Evolutionary conservation across 805 yeast genomes (phyloP).

Genomic region (Candida koratica): DNA sequence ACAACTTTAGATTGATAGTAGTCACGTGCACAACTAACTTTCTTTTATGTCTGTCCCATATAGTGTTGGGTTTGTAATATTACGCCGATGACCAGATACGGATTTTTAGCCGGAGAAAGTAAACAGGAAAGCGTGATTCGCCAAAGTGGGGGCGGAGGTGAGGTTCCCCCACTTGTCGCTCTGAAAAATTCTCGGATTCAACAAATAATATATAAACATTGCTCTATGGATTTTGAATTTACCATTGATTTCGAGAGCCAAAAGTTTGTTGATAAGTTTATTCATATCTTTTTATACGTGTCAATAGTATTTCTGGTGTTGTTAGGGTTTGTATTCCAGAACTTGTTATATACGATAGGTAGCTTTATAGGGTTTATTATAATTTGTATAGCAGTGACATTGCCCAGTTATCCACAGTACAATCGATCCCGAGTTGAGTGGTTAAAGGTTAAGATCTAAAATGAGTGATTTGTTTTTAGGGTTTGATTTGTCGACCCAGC

Average conservation of each 20-base stretch:
- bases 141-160: background rate
- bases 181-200: constrained; percentile 8
- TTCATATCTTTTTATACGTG: constrained; percentile 21
- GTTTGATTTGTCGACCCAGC: constrained; percentile 87
- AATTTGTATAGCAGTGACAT: constrained; percentile 28
- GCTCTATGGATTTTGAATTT: constrained; percentile 21
- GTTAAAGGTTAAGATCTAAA: constrained; percentile 32
- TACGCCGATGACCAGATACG: too few species aligned
- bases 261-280: constrained; percentile 33
- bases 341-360: constrained; percentile 36
- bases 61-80: too few species aligned
- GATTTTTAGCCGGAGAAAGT: too few species aligned
- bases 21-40: too few species aligned
- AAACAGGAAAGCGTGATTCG: background rate
- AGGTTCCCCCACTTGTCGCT: constrained; percentile 7
- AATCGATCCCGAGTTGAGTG: constrained; percentile 48
- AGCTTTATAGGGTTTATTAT: constrained; percentile 35
- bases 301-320: constrained; percentile 40
- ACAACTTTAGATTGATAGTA: too few species aligned
- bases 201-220: constrained; percentile 1
- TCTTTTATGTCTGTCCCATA: too few species aligned
- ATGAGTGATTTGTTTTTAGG: constrained; percentile 49
- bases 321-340: constrained; percentile 47
- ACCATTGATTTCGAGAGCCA: constrained; percentile 56
- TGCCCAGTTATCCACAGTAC: constrained; percentile 60